Conservation (phyloP, 1,284 basidiomycete genomes). For the Irpex sp. region DNA sequence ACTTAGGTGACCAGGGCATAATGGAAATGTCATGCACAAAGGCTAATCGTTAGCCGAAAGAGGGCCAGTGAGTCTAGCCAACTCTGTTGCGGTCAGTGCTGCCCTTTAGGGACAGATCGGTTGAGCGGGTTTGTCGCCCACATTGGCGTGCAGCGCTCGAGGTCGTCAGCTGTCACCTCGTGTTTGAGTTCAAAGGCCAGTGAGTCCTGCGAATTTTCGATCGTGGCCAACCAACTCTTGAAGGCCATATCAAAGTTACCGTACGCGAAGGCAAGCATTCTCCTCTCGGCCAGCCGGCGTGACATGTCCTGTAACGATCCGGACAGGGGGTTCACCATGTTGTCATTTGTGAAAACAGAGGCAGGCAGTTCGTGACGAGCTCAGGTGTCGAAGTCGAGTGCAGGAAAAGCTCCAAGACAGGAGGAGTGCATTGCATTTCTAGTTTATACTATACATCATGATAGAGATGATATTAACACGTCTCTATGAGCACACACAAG, state of each 20-base stretch:
- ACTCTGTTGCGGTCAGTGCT: not conserved
- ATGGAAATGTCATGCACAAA: conserved; percentile 9
- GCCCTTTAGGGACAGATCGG: not conserved
- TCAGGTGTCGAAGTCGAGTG: conserved; percentile 13
- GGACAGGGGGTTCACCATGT: conserved; percentile 1
- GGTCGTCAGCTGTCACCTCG: conserved; percentile 21
- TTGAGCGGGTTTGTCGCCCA: conserved; percentile 20
- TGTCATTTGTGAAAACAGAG: not conserved
- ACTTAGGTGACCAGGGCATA: conserved; percentile 9
- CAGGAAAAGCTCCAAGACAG: conserved; percentile 10
- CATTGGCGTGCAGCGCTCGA: conserved; percentile 26
- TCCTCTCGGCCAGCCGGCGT: conserved; percentile 18
- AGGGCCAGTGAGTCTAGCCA: not conserved
- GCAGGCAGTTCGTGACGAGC: conserved; percentile 7
- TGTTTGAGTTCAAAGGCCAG: conserved; percentile 22
- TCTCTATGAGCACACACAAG: too few species aligned
- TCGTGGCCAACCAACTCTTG: conserved; percentile 18
- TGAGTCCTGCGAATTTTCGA: conserved; percentile 18
- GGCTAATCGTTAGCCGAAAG: not conserved
- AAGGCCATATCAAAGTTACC: conserved; percentile 31
- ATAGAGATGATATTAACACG: not conserved
- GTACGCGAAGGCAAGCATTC: conserved; percentile 22
- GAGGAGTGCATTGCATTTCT: conserved; percentile 12
- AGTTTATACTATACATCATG: not conserved
- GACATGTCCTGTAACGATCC: conserved; percentile 2